phyloP scores from a whole-genome alignment of 73 alveolate genomes.

The Stentor coeruleus region DNA sequence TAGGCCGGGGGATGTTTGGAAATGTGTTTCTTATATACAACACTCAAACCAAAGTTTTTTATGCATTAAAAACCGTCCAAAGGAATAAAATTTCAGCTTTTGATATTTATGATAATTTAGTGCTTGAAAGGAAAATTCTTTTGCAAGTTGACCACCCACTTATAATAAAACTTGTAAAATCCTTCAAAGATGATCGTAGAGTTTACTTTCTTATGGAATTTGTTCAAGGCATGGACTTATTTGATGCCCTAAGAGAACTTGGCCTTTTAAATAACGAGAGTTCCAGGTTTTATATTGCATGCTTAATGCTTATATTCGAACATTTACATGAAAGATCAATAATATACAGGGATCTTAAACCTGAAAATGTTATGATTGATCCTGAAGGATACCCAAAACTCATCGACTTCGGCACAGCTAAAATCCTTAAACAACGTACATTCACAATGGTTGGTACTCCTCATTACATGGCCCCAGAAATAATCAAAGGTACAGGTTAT shows the following conservation, averaged over 20 bases:
- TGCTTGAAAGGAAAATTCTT: constrained; percentile 38
- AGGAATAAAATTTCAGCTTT: constrained; percentile 31
- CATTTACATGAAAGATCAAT: constrained; percentile 45
- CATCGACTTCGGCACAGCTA: constrained; percentile 55
- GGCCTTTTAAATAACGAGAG: constrained; percentile 43
- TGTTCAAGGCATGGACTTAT: constrained; percentile 46
- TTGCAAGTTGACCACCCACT: constrained; percentile 45
- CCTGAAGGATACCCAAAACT: constrained; percentile 40
- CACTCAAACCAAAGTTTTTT: constrained; percentile 34
- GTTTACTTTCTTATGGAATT: constrained; percentile 43
- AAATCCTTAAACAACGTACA: constrained; percentile 41
- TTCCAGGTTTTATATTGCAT: constrained; percentile 37
- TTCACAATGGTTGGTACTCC: constrained; percentile 54
- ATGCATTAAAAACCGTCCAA: constrained; percentile 41
- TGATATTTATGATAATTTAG: constrained; percentile 37
- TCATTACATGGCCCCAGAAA: constrained; percentile 66
- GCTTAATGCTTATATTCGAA: constrained; percentile 40
- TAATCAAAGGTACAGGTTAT: constrained; percentile 25
- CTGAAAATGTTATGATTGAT: constrained; percentile 55
- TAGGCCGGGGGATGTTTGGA: constrained; percentile 58
- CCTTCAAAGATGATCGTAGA: constrained; percentile 31
- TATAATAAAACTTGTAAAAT: constrained; percentile 39
- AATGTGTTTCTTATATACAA: constrained; percentile 9
- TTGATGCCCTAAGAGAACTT: constrained; percentile 50
- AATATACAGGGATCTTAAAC: constrained; percentile 47